Percentiles rank a stretch among this genome's conserved stretches.
phyloP scores from a whole-genome alignment of 768 basidiomycete genomes.

The Nevesoporus exiguus region DNA sequence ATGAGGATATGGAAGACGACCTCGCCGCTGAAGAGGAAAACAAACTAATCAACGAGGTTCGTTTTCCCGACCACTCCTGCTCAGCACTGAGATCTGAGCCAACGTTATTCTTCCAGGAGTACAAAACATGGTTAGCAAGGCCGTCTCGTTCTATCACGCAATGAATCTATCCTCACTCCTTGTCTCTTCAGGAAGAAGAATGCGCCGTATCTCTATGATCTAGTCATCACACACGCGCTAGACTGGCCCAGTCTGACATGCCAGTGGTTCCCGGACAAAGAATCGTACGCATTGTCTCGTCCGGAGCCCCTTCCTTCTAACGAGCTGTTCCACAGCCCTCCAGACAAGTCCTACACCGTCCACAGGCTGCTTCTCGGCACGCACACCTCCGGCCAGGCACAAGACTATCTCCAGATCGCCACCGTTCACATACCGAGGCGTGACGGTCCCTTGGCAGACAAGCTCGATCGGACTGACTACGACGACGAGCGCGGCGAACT shows the following conservation, averaged over 20 bases:
- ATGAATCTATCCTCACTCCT: background rate
- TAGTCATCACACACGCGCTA: conserved; percentile 94
- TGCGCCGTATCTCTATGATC: conserved; percentile 95
- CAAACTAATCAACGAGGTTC: conserved; percentile 82
- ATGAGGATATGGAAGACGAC: conserved; percentile 76
- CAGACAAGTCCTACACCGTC: conserved; percentile 89
- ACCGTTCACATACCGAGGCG: conserved; percentile 90
- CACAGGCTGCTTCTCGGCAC: conserved; percentile 96
- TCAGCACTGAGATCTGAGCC: conserved; percentile 8
- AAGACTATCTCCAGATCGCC: conserved; percentile 95
- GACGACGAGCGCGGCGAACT: conserved; percentile 93
- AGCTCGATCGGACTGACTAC: conserved; percentile 75
- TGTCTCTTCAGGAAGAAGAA: conserved; percentile 77
- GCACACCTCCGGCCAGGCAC: conserved; percentile 92
- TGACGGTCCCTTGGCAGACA: conserved; percentile 63
- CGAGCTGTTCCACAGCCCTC: conserved; percentile 51
- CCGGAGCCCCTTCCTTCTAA: background rate
- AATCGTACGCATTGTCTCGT: conserved; percentile 58
- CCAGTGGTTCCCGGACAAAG: conserved; percentile 98
- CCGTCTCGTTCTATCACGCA: background rate
- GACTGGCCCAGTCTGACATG: conserved; percentile 98
- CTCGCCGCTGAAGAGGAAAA: conserved; percentile 83
- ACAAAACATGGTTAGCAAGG: conserved; percentile 72
- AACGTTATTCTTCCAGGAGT: conserved; percentile 50
- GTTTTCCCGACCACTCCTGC: conserved; percentile 16